Evolutionary conservation across 1,284 basidiomycete genomes (phyloP).

Genomic region (Porodaedalea pini): DNA sequence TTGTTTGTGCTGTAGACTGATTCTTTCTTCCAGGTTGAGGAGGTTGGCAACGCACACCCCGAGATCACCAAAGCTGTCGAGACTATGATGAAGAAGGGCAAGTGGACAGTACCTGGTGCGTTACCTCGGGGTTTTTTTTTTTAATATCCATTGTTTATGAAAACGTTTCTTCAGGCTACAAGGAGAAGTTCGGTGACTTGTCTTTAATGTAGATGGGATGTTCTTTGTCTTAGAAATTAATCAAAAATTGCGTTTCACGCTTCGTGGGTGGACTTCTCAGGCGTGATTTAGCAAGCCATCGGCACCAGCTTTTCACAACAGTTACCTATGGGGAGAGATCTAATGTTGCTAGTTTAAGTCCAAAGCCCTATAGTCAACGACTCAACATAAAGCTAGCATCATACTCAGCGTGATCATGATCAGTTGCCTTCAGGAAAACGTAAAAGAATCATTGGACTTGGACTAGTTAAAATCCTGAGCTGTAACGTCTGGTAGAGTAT

Average conservation of each 20-base stretch:
- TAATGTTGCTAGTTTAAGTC: too few species aligned
- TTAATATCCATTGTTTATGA: slow-evolving; percentile 10
- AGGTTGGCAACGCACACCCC: slow-evolving; percentile 91
- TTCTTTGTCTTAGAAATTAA: not conserved
- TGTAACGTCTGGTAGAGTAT: too few species aligned
- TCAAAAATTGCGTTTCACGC: not conserved
- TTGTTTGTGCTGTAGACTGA: slow-evolving; percentile 2
- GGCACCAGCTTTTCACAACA: too few species aligned
- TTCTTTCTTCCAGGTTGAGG: slow-evolving; percentile 59
- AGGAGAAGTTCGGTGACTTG: slow-evolving; percentile 92
- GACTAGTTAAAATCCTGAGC: too few species aligned
- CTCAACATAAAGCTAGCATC: too few species aligned
- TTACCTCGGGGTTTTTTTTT: slow-evolving; percentile 15
- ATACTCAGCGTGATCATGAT: too few species aligned
- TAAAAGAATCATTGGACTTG: too few species aligned
- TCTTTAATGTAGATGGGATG: slow-evolving; percentile 68
- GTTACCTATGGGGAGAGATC: too few species aligned
- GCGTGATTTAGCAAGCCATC: too few species aligned
- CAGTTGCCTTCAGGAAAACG: too few species aligned
- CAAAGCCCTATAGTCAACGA: too few species aligned
- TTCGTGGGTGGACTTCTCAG: too few species aligned
- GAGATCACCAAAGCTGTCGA: slow-evolving; percentile 91
- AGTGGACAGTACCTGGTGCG: slow-evolving; percentile 93
- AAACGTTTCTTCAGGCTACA: slow-evolving; percentile 55
- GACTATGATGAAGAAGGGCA: slow-evolving; percentile 98